These are phyloP conservation scores for Cudoniella acicularis DNA, from an alignment of 495 filamentous ascomycete species.

Conservation along the genomic window DNA sequence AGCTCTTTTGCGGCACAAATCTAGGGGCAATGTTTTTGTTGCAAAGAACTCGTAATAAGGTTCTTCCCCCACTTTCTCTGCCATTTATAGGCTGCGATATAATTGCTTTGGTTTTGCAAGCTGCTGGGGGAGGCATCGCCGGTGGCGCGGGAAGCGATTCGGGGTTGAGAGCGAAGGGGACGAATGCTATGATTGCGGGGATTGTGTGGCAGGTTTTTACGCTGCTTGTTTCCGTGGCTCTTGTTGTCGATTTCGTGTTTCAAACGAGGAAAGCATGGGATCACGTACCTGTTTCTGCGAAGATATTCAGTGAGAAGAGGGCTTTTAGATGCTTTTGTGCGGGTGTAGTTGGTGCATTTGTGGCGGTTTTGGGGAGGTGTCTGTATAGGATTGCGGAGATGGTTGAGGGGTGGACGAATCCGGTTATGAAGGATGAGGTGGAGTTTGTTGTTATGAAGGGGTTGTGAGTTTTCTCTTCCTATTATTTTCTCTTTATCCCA, in stretches of 20 bases:
- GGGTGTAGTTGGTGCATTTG: slow-evolving; percentile 52
- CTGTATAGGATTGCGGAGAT: slow-evolving; percentile 60
- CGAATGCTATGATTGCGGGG: slow-evolving; percentile 67
- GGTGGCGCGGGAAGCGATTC: slow-evolving; percentile 41
- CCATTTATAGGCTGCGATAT: slow-evolving; percentile 68
- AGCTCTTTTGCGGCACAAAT: too few relatives aligned
- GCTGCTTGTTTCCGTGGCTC: slow-evolving; percentile 51
- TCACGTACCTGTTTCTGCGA: slow-evolving; percentile 26
- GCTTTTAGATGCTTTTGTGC: slow-evolving; percentile 50
- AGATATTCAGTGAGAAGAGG: slow-evolving; percentile 31
- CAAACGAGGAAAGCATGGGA: slow-evolving; percentile 34
- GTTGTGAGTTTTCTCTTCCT: slow-evolving; percentile 12
- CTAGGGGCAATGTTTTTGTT: too few relatives aligned
- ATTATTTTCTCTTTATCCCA: too few relatives aligned
- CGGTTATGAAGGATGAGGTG: slow-evolving; percentile 62
- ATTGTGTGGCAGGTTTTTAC: slow-evolving; percentile 68
- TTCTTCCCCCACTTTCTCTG: too few relatives aligned
- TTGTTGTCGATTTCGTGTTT: slow-evolving; percentile 48
- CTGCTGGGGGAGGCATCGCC: slow-evolving; percentile 60
- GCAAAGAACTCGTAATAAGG: too few relatives aligned
- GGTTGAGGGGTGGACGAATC: slow-evolving; percentile 64
- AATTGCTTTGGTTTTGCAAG: slow-evolving; percentile 60
- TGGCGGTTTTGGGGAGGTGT: slow-evolving; percentile 60
- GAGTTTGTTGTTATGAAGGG: slow-evolving; percentile 60
- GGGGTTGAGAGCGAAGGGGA: slow-evolving; percentile 38